phyloP scores from a whole-genome alignment of 768 basidiomycete genomes.

The Chalciporus piperatus region DNA sequence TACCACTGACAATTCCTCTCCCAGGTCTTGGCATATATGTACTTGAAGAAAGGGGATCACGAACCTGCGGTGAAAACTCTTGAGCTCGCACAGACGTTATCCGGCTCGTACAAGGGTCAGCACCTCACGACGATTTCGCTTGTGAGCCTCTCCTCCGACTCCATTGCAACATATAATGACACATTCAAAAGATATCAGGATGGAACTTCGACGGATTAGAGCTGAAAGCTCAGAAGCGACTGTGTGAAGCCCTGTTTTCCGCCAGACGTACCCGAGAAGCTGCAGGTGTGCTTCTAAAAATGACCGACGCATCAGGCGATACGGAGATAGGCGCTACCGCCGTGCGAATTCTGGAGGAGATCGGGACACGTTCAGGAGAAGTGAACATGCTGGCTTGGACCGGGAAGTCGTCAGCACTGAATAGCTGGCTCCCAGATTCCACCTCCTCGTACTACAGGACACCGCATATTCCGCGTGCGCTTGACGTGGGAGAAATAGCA shows the following conservation, averaged over 20 bases:
- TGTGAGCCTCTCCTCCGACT: background rate
- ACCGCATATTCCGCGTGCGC: too few species aligned
- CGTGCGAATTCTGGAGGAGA: too few species aligned
- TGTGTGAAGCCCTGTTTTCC: conserved; percentile 7
- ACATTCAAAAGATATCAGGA: background rate
- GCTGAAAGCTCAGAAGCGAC: background rate
- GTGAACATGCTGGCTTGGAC: too few species aligned
- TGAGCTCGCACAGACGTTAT: background rate
- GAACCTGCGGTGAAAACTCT: background rate
- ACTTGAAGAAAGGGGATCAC: background rate
- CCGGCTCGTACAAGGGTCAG: background rate
- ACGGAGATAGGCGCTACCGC: background rate
- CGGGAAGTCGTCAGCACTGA: too few species aligned
- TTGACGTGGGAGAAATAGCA: too few species aligned
- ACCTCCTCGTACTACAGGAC: too few species aligned
- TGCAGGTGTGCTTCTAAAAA: background rate
- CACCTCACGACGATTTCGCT: background rate
- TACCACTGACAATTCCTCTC: background rate
- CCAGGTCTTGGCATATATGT: conserved; percentile 2
- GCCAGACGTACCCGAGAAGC: background rate
- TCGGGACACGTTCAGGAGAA: background rate
- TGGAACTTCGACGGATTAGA: conserved; percentile 5
- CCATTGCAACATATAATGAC: too few species aligned
- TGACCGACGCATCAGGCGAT: too few species aligned
- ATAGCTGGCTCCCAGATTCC: too few species aligned